Evolutionary conservation across 805 yeast species (phyloP).

Genomic region (Saccharomycopsis microspora): DNA sequence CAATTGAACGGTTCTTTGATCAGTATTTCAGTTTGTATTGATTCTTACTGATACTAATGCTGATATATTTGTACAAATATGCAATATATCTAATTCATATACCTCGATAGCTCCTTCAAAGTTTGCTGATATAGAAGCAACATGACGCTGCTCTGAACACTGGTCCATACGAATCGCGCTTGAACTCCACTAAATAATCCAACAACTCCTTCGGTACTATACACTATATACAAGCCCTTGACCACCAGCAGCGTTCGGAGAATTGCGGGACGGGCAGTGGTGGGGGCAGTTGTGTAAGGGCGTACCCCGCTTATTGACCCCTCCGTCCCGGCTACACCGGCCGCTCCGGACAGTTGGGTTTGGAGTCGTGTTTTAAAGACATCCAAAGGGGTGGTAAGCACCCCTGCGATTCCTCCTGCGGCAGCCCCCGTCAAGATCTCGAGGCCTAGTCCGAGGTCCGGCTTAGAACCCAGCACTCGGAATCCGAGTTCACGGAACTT

Average conservation of each 20-base stretch:
- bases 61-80: no score
- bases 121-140: constrained; percentile 74
- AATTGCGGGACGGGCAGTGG: constrained; percentile 15
- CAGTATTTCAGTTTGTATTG: no score
- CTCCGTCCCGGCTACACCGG: constrained; percentile 2
- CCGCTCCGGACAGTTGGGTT: constrained; percentile 39
- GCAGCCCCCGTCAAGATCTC: constrained; percentile 88
- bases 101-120: constrained; percentile 27
- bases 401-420: constrained; percentile 91
- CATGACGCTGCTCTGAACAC: constrained; percentile 91
- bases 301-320: background rate
- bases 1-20: no score
- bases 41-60: no score
- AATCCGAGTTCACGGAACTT: constrained; percentile 57
- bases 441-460: constrained; percentile 40
- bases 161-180: constrained; percentile 94
- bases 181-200: constrained; percentile 93
- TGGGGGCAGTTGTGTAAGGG: constrained; percentile 9
- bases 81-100: no score
- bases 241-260: constrained; percentile 26
- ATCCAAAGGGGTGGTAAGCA: constrained; percentile 81
- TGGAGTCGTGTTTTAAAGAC: constrained; percentile 90
- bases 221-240: constrained; percentile 43
- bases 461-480: constrained; percentile 23
- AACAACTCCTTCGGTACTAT: constrained; percentile 58